These are phyloP conservation scores for Daldinia concentrica DNA, from an alignment of 495 filamentous ascomycete genomes.

Conservation along the genomic window DNA sequence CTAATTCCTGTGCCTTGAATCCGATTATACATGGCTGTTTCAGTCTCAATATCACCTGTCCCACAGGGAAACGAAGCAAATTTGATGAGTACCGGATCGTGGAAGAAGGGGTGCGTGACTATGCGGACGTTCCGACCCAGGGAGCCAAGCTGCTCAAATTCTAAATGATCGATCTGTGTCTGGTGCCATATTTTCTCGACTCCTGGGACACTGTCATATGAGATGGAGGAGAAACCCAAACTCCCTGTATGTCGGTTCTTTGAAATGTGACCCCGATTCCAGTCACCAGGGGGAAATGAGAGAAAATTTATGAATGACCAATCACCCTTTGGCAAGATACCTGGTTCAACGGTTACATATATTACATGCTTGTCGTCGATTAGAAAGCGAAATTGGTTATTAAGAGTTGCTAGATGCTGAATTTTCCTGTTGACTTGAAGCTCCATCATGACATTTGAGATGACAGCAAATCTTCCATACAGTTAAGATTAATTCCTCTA, in stretches of 20 bases:
- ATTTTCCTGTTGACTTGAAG: neutral
- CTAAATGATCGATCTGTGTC: constrained; percentile 36
- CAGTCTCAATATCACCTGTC: constrained; percentile 51
- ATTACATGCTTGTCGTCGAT: neutral
- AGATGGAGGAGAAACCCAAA: constrained; percentile 18
- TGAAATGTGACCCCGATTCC: constrained; percentile 41
- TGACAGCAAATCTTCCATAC: neutral
- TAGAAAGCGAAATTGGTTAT: neutral
- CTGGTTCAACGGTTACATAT: neutral
- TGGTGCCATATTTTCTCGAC: constrained; percentile 38
- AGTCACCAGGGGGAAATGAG: constrained; percentile 38
- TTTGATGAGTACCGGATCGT: constrained; percentile 49
- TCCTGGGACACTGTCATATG: constrained; percentile 21
- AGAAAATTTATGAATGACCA: neutral
- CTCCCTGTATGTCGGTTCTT: constrained; percentile 17
- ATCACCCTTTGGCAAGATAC: neutral
- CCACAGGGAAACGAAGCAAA: constrained; percentile 55
- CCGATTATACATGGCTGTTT: constrained; percentile 56
- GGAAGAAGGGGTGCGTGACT: constrained; percentile 37
- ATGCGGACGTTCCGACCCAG: constrained; percentile 31
- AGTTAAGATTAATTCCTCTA: neutral
- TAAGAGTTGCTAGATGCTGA: neutral
- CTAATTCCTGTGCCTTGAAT: constrained; percentile 50
- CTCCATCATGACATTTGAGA: neutral
- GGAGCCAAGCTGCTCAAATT: constrained; percentile 15